Conservation (phyloP, 257 asterid genomes). For the Solanum neorickii region DNA sequence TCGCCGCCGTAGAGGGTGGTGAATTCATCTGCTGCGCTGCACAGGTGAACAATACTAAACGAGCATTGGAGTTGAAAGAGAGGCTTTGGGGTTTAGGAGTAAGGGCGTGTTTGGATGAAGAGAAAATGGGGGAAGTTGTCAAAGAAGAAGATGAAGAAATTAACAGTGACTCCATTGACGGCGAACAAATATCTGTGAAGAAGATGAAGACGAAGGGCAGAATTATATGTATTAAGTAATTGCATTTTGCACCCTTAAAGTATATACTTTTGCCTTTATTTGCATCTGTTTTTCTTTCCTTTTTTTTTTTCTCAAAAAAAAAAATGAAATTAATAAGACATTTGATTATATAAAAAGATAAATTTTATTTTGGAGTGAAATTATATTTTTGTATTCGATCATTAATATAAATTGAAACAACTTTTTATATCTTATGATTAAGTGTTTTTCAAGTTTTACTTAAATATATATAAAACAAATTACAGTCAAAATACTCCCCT, state of each 20-base stretch:
- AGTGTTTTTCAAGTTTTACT: too few relatives aligned
- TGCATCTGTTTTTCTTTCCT: background rate
- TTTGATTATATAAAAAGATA: too few relatives aligned
- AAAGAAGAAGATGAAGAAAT: constrained; percentile 1
- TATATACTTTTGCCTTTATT: background rate
- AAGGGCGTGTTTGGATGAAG: constrained; percentile 3
- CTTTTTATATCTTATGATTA: too few relatives aligned
- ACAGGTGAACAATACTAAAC: background rate
- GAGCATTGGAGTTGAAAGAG: background rate
- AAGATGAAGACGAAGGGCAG: background rate
- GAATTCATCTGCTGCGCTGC: constrained; percentile 11
- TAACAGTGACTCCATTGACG: constrained; percentile 16
- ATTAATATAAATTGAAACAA: too few relatives aligned
- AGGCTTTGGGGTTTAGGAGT: background rate
- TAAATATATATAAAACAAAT: too few relatives aligned
- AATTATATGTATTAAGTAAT: background rate
- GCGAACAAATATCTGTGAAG: background rate
- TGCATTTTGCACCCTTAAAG: background rate
- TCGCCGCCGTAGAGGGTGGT: background rate
- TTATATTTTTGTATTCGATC: too few relatives aligned
- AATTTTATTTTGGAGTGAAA: too few relatives aligned
- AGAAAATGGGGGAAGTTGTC: background rate
- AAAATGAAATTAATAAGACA: too few relatives aligned
- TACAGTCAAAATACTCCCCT: too few relatives aligned
- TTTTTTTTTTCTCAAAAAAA: too few relatives aligned